Conservation (phyloP, 768 basidiomycete genomes). For the Suillus paluster region DNA sequence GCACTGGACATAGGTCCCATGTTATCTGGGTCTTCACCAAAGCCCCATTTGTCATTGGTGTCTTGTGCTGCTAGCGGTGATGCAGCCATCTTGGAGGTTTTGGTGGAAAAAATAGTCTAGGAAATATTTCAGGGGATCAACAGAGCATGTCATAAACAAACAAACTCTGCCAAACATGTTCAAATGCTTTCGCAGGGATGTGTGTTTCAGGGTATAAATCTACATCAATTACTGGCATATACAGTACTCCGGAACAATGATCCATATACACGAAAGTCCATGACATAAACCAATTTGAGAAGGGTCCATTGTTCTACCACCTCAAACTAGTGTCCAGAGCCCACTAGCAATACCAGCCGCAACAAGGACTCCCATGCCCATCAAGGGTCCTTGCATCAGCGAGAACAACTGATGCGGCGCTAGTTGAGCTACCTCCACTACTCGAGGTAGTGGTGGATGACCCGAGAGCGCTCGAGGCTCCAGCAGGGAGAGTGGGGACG, state of each 20-base stretch:
- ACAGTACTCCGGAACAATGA: background rate
- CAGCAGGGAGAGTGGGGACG: conserved; percentile 56
- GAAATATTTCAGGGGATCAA: background rate
- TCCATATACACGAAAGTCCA: background rate
- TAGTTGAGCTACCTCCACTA: conserved; percentile 23
- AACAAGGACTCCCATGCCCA: conserved; percentile 41
- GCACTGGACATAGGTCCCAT: conserved; percentile 51
- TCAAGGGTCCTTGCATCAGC: conserved; percentile 39
- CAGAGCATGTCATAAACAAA: conserved; percentile 1
- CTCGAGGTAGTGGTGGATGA: conserved; percentile 32
- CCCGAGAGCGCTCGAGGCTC: conserved; percentile 23
- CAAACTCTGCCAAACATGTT: conserved; percentile 3
- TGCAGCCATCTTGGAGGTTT: conserved; percentile 19
- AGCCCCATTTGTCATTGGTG: conserved; percentile 49
- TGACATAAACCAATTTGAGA: background rate
- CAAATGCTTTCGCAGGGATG: background rate
- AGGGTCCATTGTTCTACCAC: conserved; percentile 11
- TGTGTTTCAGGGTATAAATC: background rate
- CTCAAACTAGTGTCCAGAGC: conserved; percentile 46
- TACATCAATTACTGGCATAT: background rate
- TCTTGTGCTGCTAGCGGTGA: conserved; percentile 16
- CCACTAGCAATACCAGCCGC: conserved; percentile 45
- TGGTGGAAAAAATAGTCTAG: background rate
- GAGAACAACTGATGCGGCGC: conserved; percentile 25
- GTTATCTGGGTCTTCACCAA: conserved; percentile 50